These are phyloP conservation scores for Falciphora oryzae DNA, from an alignment of 2,329 filamentous ascomycete genomes.

Conservation along the genomic window DNA sequence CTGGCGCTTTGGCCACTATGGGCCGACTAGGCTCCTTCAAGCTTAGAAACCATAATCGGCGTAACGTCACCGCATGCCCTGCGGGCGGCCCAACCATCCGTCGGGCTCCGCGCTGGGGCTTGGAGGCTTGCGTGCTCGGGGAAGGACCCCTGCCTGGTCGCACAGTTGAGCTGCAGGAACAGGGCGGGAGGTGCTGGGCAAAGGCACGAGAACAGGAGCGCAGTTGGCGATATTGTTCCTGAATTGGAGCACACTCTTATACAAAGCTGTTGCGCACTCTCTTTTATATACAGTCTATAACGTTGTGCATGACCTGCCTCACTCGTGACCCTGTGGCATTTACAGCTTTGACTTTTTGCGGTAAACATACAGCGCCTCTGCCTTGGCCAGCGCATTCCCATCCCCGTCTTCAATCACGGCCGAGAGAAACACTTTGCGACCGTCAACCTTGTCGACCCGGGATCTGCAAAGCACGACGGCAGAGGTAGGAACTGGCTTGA, in stretches of 20 bases:
- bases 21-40: no score
- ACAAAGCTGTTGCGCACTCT: no score
- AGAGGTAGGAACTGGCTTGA: slow-evolving; percentile 45
- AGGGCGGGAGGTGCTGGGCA: no score
- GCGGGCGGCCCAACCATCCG: no score
- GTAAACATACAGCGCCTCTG: slow-evolving; percentile 43
- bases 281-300: background rate
- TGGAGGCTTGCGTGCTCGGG: no score
- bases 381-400: slow-evolving; percentile 41
- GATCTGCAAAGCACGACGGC: slow-evolving; percentile 40
- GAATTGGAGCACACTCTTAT: background rate
- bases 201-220: background rate
- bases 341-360: background rate
- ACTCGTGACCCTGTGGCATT: background rate
- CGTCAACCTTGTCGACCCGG: slow-evolving; percentile 38
- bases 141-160: no score
- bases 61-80: no score
- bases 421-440: slow-evolving; percentile 47
- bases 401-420: slow-evolving; percentile 43
- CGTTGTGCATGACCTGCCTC: background rate
- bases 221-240: no score
- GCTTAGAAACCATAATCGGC: no score
- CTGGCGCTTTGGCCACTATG: no score
- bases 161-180: no score
- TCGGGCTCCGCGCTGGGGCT: no score